Percentiles rank a stretch among this genome's conserved stretches.
phyloP scores from a whole-genome alignment of 257 asterid genomes.

The Galeopsis tetrahit region DNA sequence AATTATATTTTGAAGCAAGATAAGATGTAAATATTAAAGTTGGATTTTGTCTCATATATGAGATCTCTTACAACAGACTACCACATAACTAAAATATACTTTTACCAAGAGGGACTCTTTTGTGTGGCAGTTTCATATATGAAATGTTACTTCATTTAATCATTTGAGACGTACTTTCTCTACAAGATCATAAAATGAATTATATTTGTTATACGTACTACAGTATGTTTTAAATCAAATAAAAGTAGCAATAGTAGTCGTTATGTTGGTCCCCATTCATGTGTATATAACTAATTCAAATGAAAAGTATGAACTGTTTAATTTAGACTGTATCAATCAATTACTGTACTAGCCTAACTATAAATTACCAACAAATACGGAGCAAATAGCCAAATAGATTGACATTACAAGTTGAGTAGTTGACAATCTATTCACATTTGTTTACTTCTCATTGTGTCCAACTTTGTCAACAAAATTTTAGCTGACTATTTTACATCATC shows the following conservation, averaged over 20 bases:
- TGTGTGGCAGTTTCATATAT: too few relatives aligned
- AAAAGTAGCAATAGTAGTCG: background rate
- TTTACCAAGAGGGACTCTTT: too few relatives aligned
- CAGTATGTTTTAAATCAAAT: too few relatives aligned
- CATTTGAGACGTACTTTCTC: too few relatives aligned
- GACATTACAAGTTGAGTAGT: constrained; percentile 22
- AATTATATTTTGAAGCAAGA: too few relatives aligned
- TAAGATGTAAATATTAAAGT: too few relatives aligned
- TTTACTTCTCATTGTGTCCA: constrained; percentile 32
- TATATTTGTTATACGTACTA: too few relatives aligned
- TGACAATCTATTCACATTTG: constrained; percentile 33
- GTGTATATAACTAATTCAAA: background rate
- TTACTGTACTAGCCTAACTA: background rate
- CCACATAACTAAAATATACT: too few relatives aligned
- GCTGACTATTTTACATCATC: background rate
- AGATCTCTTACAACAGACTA: too few relatives aligned
- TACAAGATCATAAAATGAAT: too few relatives aligned
- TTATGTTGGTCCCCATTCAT: background rate
- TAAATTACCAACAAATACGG: background rate
- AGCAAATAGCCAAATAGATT: background rate
- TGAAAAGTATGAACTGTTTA: background rate
- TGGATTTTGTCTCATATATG: too few relatives aligned
- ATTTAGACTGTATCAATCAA: background rate
- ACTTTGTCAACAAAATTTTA: constrained; percentile 12
- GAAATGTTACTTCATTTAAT: too few relatives aligned